These are phyloP conservation scores for Ajuga chamaepitys DNA, from an alignment of 257 asterid species.

Conservation along the genomic window DNA sequence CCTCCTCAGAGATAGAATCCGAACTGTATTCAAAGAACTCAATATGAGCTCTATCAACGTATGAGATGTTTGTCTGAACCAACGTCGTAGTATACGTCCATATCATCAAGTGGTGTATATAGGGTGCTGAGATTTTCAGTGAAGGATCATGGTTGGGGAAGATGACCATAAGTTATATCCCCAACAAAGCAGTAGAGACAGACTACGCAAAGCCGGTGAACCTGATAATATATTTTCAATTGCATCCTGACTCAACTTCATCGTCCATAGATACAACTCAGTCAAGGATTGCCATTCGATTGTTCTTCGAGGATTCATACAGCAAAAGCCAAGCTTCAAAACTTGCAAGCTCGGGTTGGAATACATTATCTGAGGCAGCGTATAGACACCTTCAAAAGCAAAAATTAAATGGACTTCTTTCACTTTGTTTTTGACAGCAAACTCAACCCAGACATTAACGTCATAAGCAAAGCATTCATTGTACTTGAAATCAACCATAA, in stretches of 20 bases:
- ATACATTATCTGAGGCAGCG: too few relatives aligned
- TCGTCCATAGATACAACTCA: background rate
- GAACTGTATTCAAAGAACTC: background rate
- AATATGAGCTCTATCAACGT: background rate
- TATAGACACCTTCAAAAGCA: too few relatives aligned
- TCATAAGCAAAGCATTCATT: background rate
- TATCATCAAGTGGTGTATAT: too few relatives aligned
- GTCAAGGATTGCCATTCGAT: conserved; percentile 9
- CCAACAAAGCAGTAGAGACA: background rate
- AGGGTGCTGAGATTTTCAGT: background rate
- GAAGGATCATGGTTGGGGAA: too few relatives aligned
- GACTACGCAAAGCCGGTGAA: background rate
- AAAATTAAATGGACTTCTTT: too few relatives aligned
- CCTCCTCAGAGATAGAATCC: background rate
- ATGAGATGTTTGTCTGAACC: background rate
- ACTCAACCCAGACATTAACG: conserved; percentile 3
- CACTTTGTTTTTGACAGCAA: too few relatives aligned
- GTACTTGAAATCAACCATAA: background rate
- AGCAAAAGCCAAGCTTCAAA: background rate
- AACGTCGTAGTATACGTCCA: background rate
- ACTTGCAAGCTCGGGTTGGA: background rate
- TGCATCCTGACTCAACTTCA: background rate
- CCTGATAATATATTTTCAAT: background rate
- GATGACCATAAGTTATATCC: too few relatives aligned
- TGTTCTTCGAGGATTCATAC: background rate